phyloP scores from a whole-genome alignment of 2,329 filamentous ascomycete species.

The Botrytis sinoallii region DNA sequence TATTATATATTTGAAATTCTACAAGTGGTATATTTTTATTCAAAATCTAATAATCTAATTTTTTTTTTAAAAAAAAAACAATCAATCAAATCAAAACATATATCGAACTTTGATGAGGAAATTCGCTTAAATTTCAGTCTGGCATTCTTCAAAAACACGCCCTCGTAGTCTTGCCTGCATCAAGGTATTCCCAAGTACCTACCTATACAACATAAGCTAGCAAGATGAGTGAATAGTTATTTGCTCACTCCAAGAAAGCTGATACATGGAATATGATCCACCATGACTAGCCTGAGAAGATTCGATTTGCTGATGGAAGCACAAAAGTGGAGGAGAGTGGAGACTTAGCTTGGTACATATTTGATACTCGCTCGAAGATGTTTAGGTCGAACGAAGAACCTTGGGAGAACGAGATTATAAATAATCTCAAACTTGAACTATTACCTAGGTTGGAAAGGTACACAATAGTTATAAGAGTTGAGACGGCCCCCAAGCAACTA shows the following conservation, averaged over 20 bases:
- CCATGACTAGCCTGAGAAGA: background rate
- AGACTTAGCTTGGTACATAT: background rate
- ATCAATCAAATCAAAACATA: too few relatives aligned
- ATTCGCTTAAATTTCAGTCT: too few relatives aligned
- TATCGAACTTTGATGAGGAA: too few relatives aligned
- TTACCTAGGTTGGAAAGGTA: constrained; percentile 1
- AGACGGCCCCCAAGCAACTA: constrained; percentile 3
- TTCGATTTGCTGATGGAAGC: background rate
- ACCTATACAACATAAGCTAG: too few relatives aligned
- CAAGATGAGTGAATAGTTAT: too few relatives aligned
- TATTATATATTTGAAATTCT: too few relatives aligned
- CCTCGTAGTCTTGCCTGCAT: too few relatives aligned
- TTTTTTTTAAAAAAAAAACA: too few relatives aligned
- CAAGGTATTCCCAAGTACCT: too few relatives aligned
- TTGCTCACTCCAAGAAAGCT: background rate
- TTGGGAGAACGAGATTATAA: background rate
- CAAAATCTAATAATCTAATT: too few relatives aligned
- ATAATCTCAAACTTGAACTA: background rate
- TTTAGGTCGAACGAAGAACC: background rate
- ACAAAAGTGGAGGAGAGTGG: background rate
- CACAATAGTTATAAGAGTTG: background rate
- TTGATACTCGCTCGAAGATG: background rate
- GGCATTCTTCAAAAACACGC: too few relatives aligned
- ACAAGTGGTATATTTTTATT: too few relatives aligned
- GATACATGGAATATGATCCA: background rate